Evolutionary conservation across 116 monocot genomes (phyloP).

Genomic region (Posidonia oceanica): DNA sequence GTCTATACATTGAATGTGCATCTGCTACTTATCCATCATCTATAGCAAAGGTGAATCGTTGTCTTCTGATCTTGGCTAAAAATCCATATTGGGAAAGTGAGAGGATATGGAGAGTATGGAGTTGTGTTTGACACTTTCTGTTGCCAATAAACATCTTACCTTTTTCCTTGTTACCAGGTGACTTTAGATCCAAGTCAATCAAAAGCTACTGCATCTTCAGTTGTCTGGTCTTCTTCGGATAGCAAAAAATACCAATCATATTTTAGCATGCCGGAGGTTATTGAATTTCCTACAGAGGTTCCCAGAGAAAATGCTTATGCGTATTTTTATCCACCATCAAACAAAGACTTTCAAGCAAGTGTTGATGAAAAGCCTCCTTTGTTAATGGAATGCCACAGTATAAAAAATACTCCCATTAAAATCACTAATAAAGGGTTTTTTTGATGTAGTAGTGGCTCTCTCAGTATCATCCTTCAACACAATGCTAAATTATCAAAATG

Average conservation of each 20-base stretch:
- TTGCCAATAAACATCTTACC: not conserved
- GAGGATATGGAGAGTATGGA: too few species aligned
- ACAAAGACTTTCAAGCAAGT: conserved; percentile 42
- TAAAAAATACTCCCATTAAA: not conserved
- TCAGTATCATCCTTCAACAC: too few species aligned
- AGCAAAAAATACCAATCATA: conserved; percentile 34
- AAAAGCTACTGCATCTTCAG: conserved; percentile 29
- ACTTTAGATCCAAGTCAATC: conserved; percentile 35
- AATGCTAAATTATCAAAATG: too few species aligned
- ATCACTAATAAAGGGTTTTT: too few species aligned
- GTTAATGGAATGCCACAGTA: conserved; percentile 80
- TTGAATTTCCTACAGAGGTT: conserved; percentile 64
- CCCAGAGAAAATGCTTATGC: conserved; percentile 82
- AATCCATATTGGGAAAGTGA: too few species aligned
- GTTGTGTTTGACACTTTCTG: not conserved
- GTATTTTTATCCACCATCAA: conserved; percentile 79
- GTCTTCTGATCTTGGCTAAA: not conserved
- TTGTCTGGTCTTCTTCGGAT: conserved; percentile 69
- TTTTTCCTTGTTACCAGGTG: conserved; percentile 29
- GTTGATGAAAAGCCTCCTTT: conserved; percentile 81
- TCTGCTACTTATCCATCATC: conserved; percentile 65
- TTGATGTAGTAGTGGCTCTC: too few species aligned
- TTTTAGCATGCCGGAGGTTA: conserved; percentile 67
- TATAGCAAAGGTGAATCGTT: conserved; percentile 54
- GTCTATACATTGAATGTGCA: conserved; percentile 68